Base-by-base conservation (phyloP, 345 rosid species). In the Eucalyptus urophylla region DNA sequence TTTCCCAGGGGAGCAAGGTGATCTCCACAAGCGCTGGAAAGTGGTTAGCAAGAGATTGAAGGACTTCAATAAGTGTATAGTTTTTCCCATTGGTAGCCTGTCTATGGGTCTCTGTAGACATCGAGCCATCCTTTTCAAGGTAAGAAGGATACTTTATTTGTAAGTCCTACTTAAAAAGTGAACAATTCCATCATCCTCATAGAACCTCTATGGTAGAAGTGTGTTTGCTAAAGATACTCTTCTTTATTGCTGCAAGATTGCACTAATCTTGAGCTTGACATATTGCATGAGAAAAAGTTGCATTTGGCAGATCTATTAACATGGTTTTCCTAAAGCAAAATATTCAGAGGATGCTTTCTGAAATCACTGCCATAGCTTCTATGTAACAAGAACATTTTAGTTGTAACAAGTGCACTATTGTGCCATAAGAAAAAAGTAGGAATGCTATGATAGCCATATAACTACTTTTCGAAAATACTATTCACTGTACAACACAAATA, bases 81-180 rank as follows among this genome's bases (percentile, higher is more conserved):
- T 97, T 81, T 91, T 97, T 31, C 99, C 99, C 56, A 94, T 97
- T 45, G 99, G 99, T 86, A 95, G 97, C 94, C 88, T 97, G 87
- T 93, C 99, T 19, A 92, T 88, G 91, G 99, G 99, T 58, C 97
- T 97, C 51, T 97, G 99, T 91, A 92, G 99, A 89, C 99, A 97
- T 90, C 99, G 99, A 29, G 99, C 99, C 80, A 94, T 97, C 91
- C 90, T 97, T 56, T 97, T 97, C 93, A 97, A 97, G 99, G 99
- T 97, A 87, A 88, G 56, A 25, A 76, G 60, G 33, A 67, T 33
- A 40, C 45, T 51, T 43, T 81, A 19, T n/a, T 21, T 51, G 49
- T 50, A 27, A 27, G 43, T 80, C 33, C 43, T 54, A 29, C 50
- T 11, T 49, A 8, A 25, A 86, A 62, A 54, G 25, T 37, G 29